Conservation (phyloP, 352 stramenopile species). For the Phytophthora colocasiae region DNA sequence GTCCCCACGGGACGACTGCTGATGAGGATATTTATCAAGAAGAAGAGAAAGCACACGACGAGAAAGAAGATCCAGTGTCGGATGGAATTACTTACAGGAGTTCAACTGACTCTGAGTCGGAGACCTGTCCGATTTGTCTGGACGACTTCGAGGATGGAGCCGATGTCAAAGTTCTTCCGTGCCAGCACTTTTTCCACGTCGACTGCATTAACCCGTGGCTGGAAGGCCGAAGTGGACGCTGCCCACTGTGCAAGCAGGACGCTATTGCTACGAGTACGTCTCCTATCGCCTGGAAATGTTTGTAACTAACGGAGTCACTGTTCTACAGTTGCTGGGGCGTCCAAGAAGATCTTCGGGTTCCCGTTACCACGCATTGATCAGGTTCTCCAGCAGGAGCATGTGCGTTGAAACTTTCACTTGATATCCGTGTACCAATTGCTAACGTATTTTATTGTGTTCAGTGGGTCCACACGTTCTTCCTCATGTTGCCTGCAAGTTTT, state of each 20-base stretch:
- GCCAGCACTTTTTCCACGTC: slow-evolving; percentile 87
- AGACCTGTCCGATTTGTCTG: slow-evolving; percentile 80
- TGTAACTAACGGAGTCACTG: slow-evolving; percentile 1
- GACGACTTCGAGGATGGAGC: slow-evolving; percentile 70
- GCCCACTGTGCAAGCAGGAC: slow-evolving; percentile 87
- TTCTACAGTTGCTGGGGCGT: slow-evolving; percentile 45
- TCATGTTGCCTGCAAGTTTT: slow-evolving; percentile 83
- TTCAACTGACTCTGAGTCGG: slow-evolving; percentile 37
- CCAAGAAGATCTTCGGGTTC: slow-evolving; percentile 76
- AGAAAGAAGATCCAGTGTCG: slow-evolving; percentile 9
- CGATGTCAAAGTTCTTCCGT: slow-evolving; percentile 83
- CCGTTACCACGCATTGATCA: slow-evolving; percentile 64
- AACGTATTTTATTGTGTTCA: slow-evolving; percentile 30
- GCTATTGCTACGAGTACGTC: slow-evolving; percentile 69
- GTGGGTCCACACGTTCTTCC: slow-evolving; percentile 82
- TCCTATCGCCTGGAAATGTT: neutral
- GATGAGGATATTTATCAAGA: slow-evolving; percentile 20
- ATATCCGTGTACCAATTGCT: slow-evolving; percentile 2
- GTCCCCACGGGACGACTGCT: neutral
- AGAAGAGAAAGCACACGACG: slow-evolving; percentile 1
- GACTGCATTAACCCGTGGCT: slow-evolving; percentile 90
- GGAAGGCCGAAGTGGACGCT: slow-evolving; percentile 74
- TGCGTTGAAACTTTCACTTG: slow-evolving; percentile 27
- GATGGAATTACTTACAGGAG: slow-evolving; percentile 25
- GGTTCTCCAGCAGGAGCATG: slow-evolving; percentile 80